These are phyloP conservation scores for Starmerella stellata DNA, from an alignment of 805 yeast genomes.

Conservation along the genomic window DNA sequence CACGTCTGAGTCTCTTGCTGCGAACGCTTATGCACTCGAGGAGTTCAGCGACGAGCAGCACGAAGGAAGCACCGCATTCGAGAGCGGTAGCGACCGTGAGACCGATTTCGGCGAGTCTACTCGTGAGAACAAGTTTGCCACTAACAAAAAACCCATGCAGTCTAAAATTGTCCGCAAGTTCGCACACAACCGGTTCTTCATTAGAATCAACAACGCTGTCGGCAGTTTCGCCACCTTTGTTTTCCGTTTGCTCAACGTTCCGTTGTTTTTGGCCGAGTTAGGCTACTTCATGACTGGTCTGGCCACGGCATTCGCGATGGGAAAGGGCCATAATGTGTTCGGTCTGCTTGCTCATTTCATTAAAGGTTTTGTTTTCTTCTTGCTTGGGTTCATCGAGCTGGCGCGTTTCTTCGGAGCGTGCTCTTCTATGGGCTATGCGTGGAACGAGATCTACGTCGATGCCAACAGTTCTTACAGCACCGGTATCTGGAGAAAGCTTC, in stretches of 20 bases:
- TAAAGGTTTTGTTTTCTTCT: conserved; percentile 79
- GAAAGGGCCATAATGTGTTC: conserved; percentile 49
- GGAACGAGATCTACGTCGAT: conserved; percentile 37
- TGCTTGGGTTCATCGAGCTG: conserved; percentile 59
- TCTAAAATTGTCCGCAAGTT: conserved; percentile 11
- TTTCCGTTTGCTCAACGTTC: conserved; percentile 42
- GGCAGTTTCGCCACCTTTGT: conserved; percentile 24
- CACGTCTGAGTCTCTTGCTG: neutral
- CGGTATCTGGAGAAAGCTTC: conserved; percentile 5
- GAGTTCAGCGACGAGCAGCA: conserved; percentile 1
- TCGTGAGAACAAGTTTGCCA: conserved; percentile 5
- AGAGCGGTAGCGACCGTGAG: conserved; percentile 9
- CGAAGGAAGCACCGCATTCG: conserved; percentile 7
- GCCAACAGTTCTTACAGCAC: conserved; percentile 12
- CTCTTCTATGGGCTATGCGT: conserved; percentile 63
- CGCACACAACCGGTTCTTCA: conserved; percentile 13
- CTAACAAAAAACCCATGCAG: conserved; percentile 6
- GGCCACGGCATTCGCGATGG: conserved; percentile 53
- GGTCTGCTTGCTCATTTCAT: conserved; percentile 86
- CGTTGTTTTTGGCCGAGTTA: conserved; percentile 41
- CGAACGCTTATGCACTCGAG: neutral
- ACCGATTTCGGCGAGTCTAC: conserved; percentile 2
- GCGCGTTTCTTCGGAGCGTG: conserved; percentile 79
- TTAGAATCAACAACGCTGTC: conserved; percentile 15
- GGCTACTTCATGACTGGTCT: conserved; percentile 38